Percentiles rank a stretch among this genome's conserved stretches.
These are phyloP conservation scores for Eudorina sp. DNA, from an alignment of 139 green algal species.

Conservation along the genomic window DNA sequence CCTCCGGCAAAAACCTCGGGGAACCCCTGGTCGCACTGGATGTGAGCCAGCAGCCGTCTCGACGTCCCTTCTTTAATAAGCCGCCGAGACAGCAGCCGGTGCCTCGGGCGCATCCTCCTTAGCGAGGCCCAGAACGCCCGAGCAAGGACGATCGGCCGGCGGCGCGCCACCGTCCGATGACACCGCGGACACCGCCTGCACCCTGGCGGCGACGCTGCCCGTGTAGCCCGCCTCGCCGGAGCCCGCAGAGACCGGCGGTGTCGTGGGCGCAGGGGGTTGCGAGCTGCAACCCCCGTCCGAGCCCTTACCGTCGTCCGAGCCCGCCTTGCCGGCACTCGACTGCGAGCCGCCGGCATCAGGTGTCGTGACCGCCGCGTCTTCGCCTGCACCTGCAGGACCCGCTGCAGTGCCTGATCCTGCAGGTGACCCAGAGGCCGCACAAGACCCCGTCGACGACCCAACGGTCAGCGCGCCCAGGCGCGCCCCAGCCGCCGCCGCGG, in stretches of 20 bases:
- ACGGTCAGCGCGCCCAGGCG: background rate
- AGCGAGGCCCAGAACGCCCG: slow-evolving; percentile 3
- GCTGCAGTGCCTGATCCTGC: too few species aligned
- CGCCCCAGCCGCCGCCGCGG: background rate
- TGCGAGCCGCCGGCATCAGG: background rate
- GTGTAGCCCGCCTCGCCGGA: background rate
- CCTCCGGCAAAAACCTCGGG: background rate
- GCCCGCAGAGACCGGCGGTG: background rate
- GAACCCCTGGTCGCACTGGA: too few species aligned
- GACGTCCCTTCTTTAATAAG: too few species aligned
- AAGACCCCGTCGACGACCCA: background rate
- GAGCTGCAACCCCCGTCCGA: background rate
- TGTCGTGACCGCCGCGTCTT: background rate
- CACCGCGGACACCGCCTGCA: background rate
- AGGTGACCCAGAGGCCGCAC: too few species aligned
- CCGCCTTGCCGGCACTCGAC: background rate
- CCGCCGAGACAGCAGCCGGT: background rate
- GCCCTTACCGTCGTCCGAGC: background rate
- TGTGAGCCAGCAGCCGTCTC: too few species aligned
- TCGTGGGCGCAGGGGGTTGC: slow-evolving; percentile 3
- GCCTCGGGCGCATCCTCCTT: background rate
- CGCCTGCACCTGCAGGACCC: background rate
- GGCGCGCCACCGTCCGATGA: background rate
- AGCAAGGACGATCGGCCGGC: background rate
- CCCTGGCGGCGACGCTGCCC: background rate